These are phyloP conservation scores for Xylaria arbuscula DNA, from an alignment of 2,329 filamentous ascomycete genomes.

Conservation along the genomic window DNA sequence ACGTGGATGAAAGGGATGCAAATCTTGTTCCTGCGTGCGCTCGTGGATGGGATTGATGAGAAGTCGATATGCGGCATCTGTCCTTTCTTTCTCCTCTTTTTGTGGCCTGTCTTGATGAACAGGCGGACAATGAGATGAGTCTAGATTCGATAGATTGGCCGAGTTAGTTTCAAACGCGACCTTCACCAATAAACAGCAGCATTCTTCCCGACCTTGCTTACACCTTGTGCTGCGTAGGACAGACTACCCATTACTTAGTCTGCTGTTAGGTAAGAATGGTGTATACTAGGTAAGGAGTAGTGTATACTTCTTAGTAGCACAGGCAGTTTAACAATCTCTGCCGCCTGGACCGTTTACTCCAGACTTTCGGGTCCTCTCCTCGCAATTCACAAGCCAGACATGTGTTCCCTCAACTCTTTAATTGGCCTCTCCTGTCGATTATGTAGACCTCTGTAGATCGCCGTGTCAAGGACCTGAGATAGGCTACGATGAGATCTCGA, in stretches of 20 bases:
- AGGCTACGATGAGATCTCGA: slow-evolving; percentile 21
- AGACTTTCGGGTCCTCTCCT: background rate
- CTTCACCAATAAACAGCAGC: slow-evolving; percentile 17
- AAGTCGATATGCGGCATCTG: slow-evolving; percentile 30
- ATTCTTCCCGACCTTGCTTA: background rate
- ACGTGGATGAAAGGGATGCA: slow-evolving; percentile 11
- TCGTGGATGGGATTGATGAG: slow-evolving; percentile 34
- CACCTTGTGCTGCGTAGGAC: slow-evolving; percentile 9
- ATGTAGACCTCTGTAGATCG: slow-evolving; percentile 10
- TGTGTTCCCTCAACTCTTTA: background rate
- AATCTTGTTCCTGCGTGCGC: slow-evolving; percentile 5
- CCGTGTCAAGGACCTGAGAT: slow-evolving; percentile 5
- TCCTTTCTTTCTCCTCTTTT: background rate
- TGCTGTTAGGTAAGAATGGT: slow-evolving; percentile 1
- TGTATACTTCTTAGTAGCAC: no score
- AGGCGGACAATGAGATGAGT: slow-evolving; percentile 9
- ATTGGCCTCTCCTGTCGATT: background rate
- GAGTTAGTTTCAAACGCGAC: slow-evolving; percentile 3
- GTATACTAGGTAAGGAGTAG: no score
- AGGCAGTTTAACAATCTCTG: slow-evolving; percentile 2
- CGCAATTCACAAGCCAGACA: no score
- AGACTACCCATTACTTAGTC: no score
- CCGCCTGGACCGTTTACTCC: slow-evolving; percentile 13
- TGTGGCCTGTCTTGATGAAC: background rate
- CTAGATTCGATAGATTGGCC: background rate